Evolutionary conservation across 768 basidiomycete genomes (phyloP), one percentile per base, ranked within the genome.

Genomic region (Termitomyces sp.): DNA sequence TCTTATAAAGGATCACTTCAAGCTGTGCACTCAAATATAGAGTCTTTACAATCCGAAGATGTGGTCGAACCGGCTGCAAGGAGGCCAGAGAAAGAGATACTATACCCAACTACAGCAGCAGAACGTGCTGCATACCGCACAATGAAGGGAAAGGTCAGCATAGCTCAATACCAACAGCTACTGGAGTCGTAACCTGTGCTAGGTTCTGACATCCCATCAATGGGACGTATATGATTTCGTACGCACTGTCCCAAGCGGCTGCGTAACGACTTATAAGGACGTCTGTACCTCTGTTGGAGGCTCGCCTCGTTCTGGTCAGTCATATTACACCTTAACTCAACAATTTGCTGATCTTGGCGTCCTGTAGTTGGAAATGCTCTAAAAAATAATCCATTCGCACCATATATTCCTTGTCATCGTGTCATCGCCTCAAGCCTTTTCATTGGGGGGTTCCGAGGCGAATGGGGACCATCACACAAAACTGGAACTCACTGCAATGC

Each of bases 321-420:
- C n/a, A 31, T 37, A n/a, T 19, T 44, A n/a, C 17, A 14, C 43
- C 9, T 50, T 9, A 21, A 19, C 5, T 11, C 10, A 32, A 31
- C 6, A 27, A 35, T 41, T 2, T 11, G 49, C 48, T 59, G 44
- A 25, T 40, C n/a, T 11, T 49, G n/a, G 29, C 8, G 23, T 25
- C 34, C 34, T 40, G 27, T 60, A 83, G 86, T 86, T n/a, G 88
- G 87, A 19, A 75, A 71, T 32, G 87, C 86, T 0, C 69, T 89
- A 27, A 75, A 82, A 41, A 76, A 74, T 49, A 89, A 89, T 62
- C 86, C 87, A 0, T 90, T 89, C 66, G 78, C 79, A 4, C 87
- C 87, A 0, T 77, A 74, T 57, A 75, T 89, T 5, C 88, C 87
- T 0, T 90, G 88, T 58, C 88, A 89, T 63, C 81, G 87, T 34